Evolutionary conservation across 371 early-diverging fungal species (phyloP).

Genomic region (Capillidium rhysosporum): DNA sequence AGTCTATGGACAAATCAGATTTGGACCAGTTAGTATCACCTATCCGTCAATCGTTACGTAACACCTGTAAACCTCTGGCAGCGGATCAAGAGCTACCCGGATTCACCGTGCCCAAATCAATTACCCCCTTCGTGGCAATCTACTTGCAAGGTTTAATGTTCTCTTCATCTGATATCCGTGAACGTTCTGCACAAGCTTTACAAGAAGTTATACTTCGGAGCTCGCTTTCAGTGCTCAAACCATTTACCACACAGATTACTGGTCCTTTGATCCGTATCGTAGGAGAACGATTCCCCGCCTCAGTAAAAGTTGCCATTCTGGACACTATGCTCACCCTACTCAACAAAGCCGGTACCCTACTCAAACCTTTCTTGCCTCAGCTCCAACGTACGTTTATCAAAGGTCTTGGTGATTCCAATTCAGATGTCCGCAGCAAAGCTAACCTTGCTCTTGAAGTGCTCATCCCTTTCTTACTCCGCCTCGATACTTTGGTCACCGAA

Average conservation of each 20-base stretch:
- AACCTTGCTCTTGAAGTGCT: constrained; percentile 55
- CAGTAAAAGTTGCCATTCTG: constrained; percentile 81
- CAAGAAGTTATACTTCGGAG: constrained; percentile 61
- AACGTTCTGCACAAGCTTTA: constrained; percentile 65
- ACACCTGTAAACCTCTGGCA: constrained; percentile 17
- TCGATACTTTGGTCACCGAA: constrained; percentile 75
- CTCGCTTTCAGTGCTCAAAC: constrained; percentile 50
- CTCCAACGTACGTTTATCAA: constrained; percentile 93
- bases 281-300: constrained; percentile 80
- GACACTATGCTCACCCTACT: constrained; percentile 58
- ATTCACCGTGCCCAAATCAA: constrained; percentile 81
- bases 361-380: constrained; percentile 95
- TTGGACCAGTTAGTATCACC: constrained; percentile 58
- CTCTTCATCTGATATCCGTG: constrained; percentile 64
- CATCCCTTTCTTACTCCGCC: constrained; percentile 57
- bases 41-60: constrained; percentile 42
- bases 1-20: constrained; percentile 66
- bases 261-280: constrained; percentile 95
- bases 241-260: constrained; percentile 85
- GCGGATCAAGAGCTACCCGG: constrained; percentile 55
- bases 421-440: constrained; percentile 57
- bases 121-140: constrained; percentile 74
- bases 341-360: constrained; percentile 54
- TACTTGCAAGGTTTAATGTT: constrained; percentile 87
- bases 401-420: constrained; percentile 54